Evolutionary conservation across 352 stramenopile genomes (phyloP), one percentile per base, ranked within the genome.

Genomic region (Globisporangium takayamanum): DNA sequence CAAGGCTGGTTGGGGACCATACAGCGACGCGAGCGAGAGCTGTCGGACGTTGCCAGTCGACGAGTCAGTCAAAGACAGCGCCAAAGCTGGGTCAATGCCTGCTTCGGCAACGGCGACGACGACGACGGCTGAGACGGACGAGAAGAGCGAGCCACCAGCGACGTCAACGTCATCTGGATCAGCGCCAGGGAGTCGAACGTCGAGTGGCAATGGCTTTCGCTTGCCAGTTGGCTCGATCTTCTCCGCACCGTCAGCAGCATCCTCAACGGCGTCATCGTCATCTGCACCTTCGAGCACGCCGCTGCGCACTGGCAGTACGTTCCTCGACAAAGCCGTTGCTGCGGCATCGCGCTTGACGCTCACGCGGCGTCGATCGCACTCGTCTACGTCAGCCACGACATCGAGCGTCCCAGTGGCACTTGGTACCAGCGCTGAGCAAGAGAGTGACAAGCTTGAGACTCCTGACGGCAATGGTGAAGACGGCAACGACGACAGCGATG

Each of bases 271-370:
- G 44, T 26, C 44, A 28, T 18, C n/a, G n/a, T 30, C 44, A 0
- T 11, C 16, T 26, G 44, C 42, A 6, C 56, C 60, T 8, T 52
- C 49, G 10, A 57, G 41, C 6, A 53, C 48, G 5, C 58, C 71
- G 10, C 45, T 89, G 28, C 72, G 82, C 1, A 89, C 82, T 15
- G 79, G 79, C 7, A 88, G 80, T 30, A 89, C 79, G 0, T 76
- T 92, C 48, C 56, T 90, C 18, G 78, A 92, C 62, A 84, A 85
- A 61, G 78, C 80, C 0, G 78, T 89, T n/a, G 78, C 80, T 28
- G 80, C 78, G 15, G 78, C 80, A 36, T 75, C 76, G 0, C 79
- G 81, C 2, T 55, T 88, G 8, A 60, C 72, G 6, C 46, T 60
- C 5, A 58, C 62, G 6, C 65, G 70, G 50, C 58, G 67, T 6